These are phyloP conservation scores for Cercospora zeina DNA, from an alignment of 2,329 filamentous ascomycete genomes.

Conservation along the genomic window DNA sequence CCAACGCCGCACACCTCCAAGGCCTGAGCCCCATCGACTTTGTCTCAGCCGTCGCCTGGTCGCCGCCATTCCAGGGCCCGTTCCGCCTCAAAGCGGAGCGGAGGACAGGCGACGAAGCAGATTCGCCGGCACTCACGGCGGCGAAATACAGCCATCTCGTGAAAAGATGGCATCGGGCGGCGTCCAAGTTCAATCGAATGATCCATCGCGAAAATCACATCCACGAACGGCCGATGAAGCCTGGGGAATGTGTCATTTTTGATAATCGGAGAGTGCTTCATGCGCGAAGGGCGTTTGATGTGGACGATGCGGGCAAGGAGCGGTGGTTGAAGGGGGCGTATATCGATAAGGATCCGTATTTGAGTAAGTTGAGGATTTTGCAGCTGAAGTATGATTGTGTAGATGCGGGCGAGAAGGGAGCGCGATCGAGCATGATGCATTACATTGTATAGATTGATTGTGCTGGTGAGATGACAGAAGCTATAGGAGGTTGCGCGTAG, in stretches of 20 bases:
- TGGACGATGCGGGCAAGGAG: slow-evolving; percentile 58
- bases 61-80: slow-evolving; percentile 43
- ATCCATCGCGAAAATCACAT: slow-evolving; percentile 61
- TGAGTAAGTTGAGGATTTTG: slow-evolving; percentile 40
- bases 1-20: background rate
- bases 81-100: slow-evolving; percentile 26
- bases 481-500: too few relatives aligned
- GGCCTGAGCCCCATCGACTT: slow-evolving; percentile 25
- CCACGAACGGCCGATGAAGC: slow-evolving; percentile 70
- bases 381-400: slow-evolving; percentile 15
- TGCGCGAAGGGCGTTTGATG: slow-evolving; percentile 74
- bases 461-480: too few relatives aligned
- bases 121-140: background rate
- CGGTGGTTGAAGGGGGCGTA: slow-evolving; percentile 88
- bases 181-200: slow-evolving; percentile 57
- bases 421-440: too few relatives aligned
- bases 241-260: slow-evolving; percentile 91
- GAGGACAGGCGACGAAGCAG: background rate
- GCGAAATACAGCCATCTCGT: background rate
- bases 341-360: slow-evolving; percentile 66
- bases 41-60: slow-evolving; percentile 40
- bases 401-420: background rate
- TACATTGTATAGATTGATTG: too few relatives aligned
- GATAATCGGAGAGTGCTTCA: slow-evolving; percentile 85
- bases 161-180: slow-evolving; percentile 51